Percentiles rank a stretch among this genome's conserved stretches.
Evolutionary conservation across 2,329 filamentous ascomycete genomes (phyloP).

Genomic region (Byssochlamys sp.): DNA sequence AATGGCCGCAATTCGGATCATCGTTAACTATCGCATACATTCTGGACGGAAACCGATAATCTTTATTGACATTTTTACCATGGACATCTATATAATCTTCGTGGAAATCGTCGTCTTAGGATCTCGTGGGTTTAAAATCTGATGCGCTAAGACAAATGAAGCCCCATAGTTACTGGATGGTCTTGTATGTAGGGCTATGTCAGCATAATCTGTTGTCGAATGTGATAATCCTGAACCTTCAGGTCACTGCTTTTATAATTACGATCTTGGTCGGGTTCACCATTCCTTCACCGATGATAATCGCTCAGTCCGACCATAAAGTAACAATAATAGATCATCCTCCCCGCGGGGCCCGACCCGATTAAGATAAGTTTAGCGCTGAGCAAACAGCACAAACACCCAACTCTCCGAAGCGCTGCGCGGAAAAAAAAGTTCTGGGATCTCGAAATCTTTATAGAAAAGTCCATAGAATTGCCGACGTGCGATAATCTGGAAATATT

Average conservation of each 20-base stretch:
- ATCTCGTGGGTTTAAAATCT: not conserved
- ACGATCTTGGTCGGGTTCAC: too few relatives aligned
- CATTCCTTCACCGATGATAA: too few relatives aligned
- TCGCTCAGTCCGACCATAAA: not conserved
- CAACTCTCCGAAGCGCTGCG: not conserved
- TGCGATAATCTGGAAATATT: not conserved
- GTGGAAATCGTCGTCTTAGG: not conserved
- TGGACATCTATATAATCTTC: not conserved
- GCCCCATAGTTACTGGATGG: too few relatives aligned
- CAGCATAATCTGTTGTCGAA: too few relatives aligned
- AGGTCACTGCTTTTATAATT: too few relatives aligned
- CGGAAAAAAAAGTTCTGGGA: slow-evolving; percentile 1
- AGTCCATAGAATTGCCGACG: not conserved
- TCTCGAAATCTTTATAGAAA: not conserved
- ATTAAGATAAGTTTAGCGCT: not conserved
- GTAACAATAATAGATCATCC: not conserved
- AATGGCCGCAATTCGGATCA: not conserved
- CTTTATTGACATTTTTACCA: not conserved
- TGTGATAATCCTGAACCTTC: too few relatives aligned
- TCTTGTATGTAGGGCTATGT: too few relatives aligned
- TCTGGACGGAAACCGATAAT: not conserved
- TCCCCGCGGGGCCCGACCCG: not conserved
- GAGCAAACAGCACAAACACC: not conserved
- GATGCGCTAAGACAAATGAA: too few relatives aligned
- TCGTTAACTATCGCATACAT: not conserved